phyloP scores from a whole-genome alignment of 2,329 filamentous ascomycete species.

The Nothophoma quercina region DNA sequence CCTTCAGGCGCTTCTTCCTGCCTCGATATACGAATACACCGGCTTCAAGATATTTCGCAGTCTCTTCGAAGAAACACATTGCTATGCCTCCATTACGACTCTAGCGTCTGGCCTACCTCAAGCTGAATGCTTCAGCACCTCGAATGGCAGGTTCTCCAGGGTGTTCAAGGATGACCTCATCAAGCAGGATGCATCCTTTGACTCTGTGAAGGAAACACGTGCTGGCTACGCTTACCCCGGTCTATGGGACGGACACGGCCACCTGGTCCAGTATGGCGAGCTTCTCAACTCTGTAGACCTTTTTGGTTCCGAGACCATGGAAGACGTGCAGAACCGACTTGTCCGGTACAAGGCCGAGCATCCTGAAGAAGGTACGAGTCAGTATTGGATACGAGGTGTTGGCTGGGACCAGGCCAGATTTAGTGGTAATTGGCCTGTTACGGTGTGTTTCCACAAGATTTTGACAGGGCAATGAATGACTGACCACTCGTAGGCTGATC shows the following conservation, averaged over 20 bases:
- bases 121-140: conserved; percentile 64
- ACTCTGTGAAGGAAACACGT: conserved; percentile 41
- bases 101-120: conserved; percentile 48
- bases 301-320: conserved; percentile 65
- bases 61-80: conserved; percentile 46
- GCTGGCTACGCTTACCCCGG: conserved; percentile 69
- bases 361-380: conserved; percentile 60
- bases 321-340: conserved; percentile 63
- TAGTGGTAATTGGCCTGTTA: conserved; percentile 66
- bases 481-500: conserved; percentile 57
- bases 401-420: conserved; percentile 76
- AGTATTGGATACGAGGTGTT: conserved; percentile 70
- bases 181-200: conserved; percentile 33
- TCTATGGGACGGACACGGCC: conserved; percentile 75
- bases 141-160: conserved; percentile 59
- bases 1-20: conserved; percentile 24
- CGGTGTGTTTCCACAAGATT: not conserved
- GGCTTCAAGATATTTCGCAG: conserved; percentile 33
- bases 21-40: conserved; percentile 24
- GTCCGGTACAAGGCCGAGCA: conserved; percentile 60
- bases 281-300: conserved; percentile 71
- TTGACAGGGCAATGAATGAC: not conserved
- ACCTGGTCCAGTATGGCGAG: conserved; percentile 71
- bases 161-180: conserved; percentile 51
- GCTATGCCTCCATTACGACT: conserved; percentile 57